A percentile compares a stretch with the other conserved stretches of the same genome.
phyloP scores from a whole-genome alignment of 176 grass and related monocot species.

The Hordeum marinum region DNA sequence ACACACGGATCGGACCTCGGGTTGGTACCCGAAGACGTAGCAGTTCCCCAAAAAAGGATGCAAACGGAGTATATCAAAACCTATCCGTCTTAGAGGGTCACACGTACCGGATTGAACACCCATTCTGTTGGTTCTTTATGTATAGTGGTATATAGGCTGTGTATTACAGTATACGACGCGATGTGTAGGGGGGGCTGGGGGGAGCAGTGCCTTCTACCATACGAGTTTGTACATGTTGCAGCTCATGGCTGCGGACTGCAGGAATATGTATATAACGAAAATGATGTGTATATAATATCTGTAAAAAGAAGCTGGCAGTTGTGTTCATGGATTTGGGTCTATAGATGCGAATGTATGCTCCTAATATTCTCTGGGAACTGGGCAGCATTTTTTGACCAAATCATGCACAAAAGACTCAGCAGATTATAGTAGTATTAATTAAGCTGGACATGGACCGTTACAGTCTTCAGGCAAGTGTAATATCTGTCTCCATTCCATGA shows the following conservation, averaged over 20 bases:
- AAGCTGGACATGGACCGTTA: neutral
- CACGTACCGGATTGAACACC: slow-evolving; percentile 26
- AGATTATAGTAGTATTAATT: too few relatives aligned
- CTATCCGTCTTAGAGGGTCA: too few relatives aligned
- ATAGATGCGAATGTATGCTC: neutral
- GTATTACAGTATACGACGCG: neutral
- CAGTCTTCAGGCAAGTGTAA: neutral
- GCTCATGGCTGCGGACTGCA: neutral
- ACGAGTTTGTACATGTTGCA: slow-evolving; percentile 2
- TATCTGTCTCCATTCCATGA: neutral
- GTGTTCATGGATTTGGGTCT: neutral
- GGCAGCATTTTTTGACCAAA: neutral
- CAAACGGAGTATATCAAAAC: too few relatives aligned
- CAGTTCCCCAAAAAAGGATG: too few relatives aligned
- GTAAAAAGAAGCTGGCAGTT: neutral
- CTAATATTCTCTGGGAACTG: neutral
- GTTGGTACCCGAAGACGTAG: too few relatives aligned
- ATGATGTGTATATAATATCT: neutral
- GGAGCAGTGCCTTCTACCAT: slow-evolving; percentile 20
- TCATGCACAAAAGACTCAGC: too few relatives aligned
- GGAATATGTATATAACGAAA: neutral
- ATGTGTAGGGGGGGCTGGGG: slow-evolving; percentile 21
- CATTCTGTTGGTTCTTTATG: slow-evolving; percentile 21
- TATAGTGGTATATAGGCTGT: slow-evolving; percentile 26
- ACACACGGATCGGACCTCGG: too few relatives aligned